A percentile compares a stretch with the other conserved stretches of the same genome.
Conservation (phyloP, 73 alveolate genomes). For the Paramecium tetraurelia region DNA sequence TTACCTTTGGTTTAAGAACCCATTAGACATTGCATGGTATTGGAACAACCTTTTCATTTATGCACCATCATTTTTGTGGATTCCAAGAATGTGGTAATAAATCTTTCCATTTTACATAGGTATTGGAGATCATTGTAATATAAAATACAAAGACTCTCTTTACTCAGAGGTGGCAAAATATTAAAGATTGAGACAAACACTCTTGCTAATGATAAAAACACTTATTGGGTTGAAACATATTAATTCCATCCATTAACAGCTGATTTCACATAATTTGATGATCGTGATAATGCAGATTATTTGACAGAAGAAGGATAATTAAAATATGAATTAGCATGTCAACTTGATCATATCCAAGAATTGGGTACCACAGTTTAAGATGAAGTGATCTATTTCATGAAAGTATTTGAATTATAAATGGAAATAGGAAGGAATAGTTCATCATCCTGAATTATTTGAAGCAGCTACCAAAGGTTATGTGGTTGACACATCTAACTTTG, state of each 20-base stretch:
- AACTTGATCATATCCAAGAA: conserved; percentile 83
- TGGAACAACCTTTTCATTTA: conserved; percentile 64
- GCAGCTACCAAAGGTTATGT: conserved; percentile 85
- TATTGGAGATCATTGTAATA: conserved; percentile 79
- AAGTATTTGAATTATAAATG: background rate
- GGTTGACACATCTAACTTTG: conserved; percentile 88
- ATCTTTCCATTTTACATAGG: background rate
- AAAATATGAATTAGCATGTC: conserved; percentile 81
- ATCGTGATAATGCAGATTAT: conserved; percentile 73
- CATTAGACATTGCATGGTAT: conserved; percentile 82
- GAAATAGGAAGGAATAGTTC: conserved; percentile 81
- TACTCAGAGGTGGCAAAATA: conserved; percentile 88
- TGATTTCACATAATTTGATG: conserved; percentile 74
- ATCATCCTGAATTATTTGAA: conserved; percentile 88
- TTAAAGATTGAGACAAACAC: conserved; percentile 73
- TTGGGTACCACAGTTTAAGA: conserved; percentile 83
- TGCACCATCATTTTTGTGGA: conserved; percentile 69
- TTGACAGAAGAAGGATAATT: conserved; percentile 77
- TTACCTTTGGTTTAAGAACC: conserved; percentile 84
- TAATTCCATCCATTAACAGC: conserved; percentile 80
- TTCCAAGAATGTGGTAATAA: conserved; percentile 72
- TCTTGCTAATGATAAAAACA: conserved; percentile 76
- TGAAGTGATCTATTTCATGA: conserved; percentile 83
- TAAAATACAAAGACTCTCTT: conserved; percentile 75
- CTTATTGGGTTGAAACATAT: conserved; percentile 83